Evolutionary conservation across 2,329 filamentous ascomycete genomes (phyloP).

Genomic region (Fusarium nygamai): DNA sequence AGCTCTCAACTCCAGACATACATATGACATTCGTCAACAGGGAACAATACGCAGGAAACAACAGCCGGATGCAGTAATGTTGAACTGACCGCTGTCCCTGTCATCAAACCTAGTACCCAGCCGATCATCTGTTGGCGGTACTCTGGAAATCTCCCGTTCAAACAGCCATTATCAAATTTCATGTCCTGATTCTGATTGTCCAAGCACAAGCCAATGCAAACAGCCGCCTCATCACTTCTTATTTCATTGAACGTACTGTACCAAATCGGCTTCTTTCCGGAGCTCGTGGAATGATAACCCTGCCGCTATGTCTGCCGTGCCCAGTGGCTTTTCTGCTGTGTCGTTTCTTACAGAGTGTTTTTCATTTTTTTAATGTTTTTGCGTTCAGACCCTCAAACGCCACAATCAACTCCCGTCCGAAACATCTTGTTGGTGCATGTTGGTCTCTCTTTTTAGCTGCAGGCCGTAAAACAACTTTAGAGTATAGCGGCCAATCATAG

Average conservation of each 20-base stretch:
- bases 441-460: conserved; percentile 4
- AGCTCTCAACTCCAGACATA: background rate
- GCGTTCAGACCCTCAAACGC: conserved; percentile 24
- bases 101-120: background rate
- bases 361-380: background rate
- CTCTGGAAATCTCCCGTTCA: background rate
- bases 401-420: conserved; percentile 11
- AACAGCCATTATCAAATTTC: conserved; percentile 1
- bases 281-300: background rate
- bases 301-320: conserved; percentile 13
- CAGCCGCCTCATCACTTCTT: background rate
- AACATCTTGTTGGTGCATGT: conserved; percentile 9
- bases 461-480: conserved; percentile 4
- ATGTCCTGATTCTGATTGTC: background rate
- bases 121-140: background rate
- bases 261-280: conserved; percentile 18
- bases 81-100: conserved; percentile 18
- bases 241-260: background rate
- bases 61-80: background rate
- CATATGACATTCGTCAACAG: conserved; percentile 18
- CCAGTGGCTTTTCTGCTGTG: conserved; percentile 1
- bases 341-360: conserved; percentile 7
- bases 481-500: background rate
- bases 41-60: conserved; percentile 3
- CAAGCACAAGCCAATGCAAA: background rate